phyloP scores from a whole-genome alignment of 805 yeast species.

The Suhomyces prunicola region DNA sequence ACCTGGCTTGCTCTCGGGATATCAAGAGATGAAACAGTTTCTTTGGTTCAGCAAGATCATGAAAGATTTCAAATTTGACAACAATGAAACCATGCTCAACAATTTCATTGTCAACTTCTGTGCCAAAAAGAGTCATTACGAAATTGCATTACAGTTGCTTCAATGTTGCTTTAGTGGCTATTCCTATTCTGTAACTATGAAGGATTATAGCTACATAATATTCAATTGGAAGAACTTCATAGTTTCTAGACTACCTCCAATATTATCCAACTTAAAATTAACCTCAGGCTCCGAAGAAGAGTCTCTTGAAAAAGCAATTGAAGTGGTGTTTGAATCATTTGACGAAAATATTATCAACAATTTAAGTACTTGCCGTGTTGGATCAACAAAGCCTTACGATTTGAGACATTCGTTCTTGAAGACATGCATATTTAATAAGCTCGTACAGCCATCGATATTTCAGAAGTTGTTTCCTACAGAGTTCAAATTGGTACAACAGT shows the following conservation, averaged over 20 bases:
- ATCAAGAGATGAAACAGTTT: constrained; percentile 18
- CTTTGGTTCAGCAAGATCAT: constrained; percentile 28
- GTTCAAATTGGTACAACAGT: constrained; percentile 19
- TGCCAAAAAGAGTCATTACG: constrained; percentile 9
- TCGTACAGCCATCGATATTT: constrained; percentile 24
- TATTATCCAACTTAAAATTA: constrained; percentile 18
- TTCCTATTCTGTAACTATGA: constrained; percentile 14
- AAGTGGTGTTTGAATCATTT: constrained; percentile 12
- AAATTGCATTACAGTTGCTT: constrained; percentile 18
- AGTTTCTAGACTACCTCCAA: constrained; percentile 24
- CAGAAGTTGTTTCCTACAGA: constrained; percentile 27
- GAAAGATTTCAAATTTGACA: constrained; percentile 20
- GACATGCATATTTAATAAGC: constrained; percentile 27
- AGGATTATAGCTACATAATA: constrained; percentile 21
- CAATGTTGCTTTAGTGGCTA: constrained; percentile 20
- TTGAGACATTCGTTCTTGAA: constrained; percentile 28
- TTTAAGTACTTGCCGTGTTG: background rate
- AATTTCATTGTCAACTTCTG: constrained; percentile 9
- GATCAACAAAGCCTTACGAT: constrained; percentile 16
- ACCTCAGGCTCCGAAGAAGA: constrained; percentile 9
- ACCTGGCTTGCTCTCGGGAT: background rate
- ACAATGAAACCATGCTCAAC: constrained; percentile 12
- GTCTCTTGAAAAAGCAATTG: constrained; percentile 15
- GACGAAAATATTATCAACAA: background rate
- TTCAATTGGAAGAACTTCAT: constrained; percentile 38